These are phyloP conservation scores for Musa troglodytarum DNA, from an alignment of 176 grass and related monocot species.

Conservation along the genomic window DNA sequence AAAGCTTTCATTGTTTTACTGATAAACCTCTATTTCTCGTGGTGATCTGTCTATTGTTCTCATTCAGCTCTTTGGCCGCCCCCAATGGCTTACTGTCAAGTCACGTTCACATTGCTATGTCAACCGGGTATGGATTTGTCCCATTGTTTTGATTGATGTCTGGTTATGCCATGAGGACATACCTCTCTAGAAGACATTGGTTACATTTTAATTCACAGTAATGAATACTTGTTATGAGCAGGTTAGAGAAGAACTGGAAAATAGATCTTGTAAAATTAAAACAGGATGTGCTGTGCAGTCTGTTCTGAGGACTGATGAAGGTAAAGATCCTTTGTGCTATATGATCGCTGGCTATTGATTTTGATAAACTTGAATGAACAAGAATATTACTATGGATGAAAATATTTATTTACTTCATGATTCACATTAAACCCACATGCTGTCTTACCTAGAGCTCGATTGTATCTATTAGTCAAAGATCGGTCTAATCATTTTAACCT, in stretches of 20 bases:
- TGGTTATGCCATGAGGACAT: neutral
- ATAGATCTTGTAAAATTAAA: conserved; percentile 57
- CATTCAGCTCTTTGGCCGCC: conserved; percentile 70
- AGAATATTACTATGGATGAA: too few species aligned
- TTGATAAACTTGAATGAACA: neutral
- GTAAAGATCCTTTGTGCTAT: conserved; percentile 14
- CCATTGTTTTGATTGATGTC: neutral
- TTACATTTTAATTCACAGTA: neutral
- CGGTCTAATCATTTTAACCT: too few species aligned
- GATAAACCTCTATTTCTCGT: neutral
- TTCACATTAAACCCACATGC: too few species aligned
- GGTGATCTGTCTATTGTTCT: neutral
- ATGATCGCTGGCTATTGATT: neutral
- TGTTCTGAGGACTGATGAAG: conserved; percentile 39
- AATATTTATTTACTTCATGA: too few species aligned
- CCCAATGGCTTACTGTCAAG: conserved; percentile 87
- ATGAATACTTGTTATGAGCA: conserved; percentile 9
- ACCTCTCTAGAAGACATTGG: neutral
- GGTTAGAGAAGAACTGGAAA: conserved; percentile 68
- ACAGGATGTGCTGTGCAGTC: conserved; percentile 49
- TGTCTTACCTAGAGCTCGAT: too few species aligned
- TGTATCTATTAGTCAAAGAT: too few species aligned
- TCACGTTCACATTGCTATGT: conserved; percentile 63
- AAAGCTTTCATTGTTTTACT: neutral
- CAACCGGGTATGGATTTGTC: conserved; percentile 39